Base-by-base conservation (phyloP, 2,329 filamentous ascomycete genomes). In the Fusarium cicatricum region DNA sequence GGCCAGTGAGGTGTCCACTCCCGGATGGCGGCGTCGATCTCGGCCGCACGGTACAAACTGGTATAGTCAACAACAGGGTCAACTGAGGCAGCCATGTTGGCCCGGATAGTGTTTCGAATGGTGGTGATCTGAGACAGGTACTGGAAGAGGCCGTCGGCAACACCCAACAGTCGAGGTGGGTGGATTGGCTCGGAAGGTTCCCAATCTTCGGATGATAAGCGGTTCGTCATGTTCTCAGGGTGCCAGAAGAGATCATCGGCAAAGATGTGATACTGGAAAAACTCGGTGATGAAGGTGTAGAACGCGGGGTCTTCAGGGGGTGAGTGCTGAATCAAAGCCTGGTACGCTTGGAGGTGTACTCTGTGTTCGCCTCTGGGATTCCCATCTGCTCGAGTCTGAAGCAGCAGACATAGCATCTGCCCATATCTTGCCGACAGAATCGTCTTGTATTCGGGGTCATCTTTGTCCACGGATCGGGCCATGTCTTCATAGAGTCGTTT, bases 251-350 rank as follows among this genome's bases (percentile, higher is more conserved):
- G 74, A 58, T 88, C 84, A 64, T 88, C 85, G n/a, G 84, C 84
- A 55, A 81, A 84, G 34, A 88, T 85, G 72, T 95, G 91, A 67
- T 95, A 96, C 71, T 92, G 89, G 73, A 96, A 94, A 75, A 96
- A 94, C 71, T 90, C 88, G 59, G 88, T 87, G 55, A 86, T 83
- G 65, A 86, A 86, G 10, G 79, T 76, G 23, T 78, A 69, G 69
- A 95, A 92, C 17, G 86, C 84, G 16, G 86, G 75, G 81, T 92
- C 77, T 69, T 84, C 69, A 46, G 89, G 79, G 69, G 86, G 85
- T 2, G 77, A 82, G 51, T 82, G 77, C 36, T 79, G 80, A n/a
- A 94, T 86, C 53, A 96, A 82, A 52, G 83, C 83, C 65, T 90
- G 86, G 60, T 93, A 93, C 1, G 86, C 90, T 56, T 88, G 80